These are phyloP conservation scores for Rhizophagus clarus DNA, from an alignment of 192 early-diverging fungal genomes.

Conservation along the genomic window DNA sequence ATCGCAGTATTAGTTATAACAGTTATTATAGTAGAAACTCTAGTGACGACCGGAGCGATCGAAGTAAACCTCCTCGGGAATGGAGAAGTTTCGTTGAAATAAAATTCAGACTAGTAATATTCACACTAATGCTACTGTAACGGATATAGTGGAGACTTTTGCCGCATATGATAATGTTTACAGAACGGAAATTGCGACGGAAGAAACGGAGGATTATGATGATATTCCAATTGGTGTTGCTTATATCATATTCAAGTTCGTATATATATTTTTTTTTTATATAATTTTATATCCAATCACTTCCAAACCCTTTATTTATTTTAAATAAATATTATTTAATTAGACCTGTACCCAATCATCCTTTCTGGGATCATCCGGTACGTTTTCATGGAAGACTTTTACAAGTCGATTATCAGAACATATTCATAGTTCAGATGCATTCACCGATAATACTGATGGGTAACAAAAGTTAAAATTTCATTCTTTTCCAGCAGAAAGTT, in stretches of 20 bases:
- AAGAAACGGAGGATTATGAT: not conserved
- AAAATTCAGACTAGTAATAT: slow-evolving; percentile 26
- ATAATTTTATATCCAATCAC: too few species aligned
- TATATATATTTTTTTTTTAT: too few species aligned
- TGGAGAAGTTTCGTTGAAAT: not conserved
- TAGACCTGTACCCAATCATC: not conserved
- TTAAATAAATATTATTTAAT: not conserved
- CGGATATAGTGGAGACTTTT: slow-evolving; percentile 27
- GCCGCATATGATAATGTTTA: slow-evolving; percentile 21
- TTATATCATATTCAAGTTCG: slow-evolving; percentile 27
- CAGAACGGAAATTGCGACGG: slow-evolving; percentile 31
- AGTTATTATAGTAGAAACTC: too few species aligned
- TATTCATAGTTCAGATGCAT: not conserved
- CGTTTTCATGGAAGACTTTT: slow-evolving; percentile 35
- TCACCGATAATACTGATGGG: not conserved
- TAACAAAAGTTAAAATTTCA: not conserved
- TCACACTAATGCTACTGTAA: not conserved
- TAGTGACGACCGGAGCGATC: too few species aligned
- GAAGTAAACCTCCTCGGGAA: not conserved
- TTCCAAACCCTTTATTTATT: too few species aligned
- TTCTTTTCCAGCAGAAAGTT: not conserved
- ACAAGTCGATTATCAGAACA: slow-evolving; percentile 12
- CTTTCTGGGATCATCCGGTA: slow-evolving; percentile 13
- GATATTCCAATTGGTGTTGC: slow-evolving; percentile 14
- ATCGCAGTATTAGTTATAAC: not conserved